phyloP scores from a whole-genome alignment of 441 rosid species.

The Erodium trifolium region DNA sequence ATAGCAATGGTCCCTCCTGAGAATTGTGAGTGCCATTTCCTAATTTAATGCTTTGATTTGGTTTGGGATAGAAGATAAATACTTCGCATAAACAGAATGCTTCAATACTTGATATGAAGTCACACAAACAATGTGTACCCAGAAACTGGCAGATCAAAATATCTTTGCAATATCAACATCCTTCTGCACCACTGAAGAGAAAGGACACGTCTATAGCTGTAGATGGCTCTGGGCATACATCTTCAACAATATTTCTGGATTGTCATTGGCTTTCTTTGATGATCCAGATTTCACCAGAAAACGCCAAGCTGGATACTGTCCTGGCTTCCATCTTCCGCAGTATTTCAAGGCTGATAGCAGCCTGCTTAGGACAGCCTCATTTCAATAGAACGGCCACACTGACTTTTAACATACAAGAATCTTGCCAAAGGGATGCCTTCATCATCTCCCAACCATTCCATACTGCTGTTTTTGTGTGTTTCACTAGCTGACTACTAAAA shows the following conservation, averaged over 20 bases:
- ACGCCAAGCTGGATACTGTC: neutral
- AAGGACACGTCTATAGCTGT: slow-evolving; percentile 41
- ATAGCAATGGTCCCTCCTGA: neutral
- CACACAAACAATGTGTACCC: neutral
- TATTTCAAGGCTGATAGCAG: neutral
- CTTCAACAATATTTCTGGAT: slow-evolving; percentile 38
- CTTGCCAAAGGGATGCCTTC: slow-evolving; percentile 35
- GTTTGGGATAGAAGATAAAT: slow-evolving; percentile 1
- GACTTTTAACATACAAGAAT: slow-evolving; percentile 52
- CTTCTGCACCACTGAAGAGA: slow-evolving; percentile 43
- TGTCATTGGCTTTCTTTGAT: slow-evolving; percentile 44
- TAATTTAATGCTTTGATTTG: neutral
- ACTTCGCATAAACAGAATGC: neutral
- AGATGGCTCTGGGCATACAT: slow-evolving; percentile 37
- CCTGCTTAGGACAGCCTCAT: neutral
- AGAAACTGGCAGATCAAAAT: no score
- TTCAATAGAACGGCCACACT: slow-evolving; percentile 29
- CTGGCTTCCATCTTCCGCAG: neutral
- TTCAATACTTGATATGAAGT: neutral
- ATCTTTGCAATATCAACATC: slow-evolving; percentile 19
- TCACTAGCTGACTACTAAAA: slow-evolving; percentile 3
- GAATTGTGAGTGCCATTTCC: neutral
- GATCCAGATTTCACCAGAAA: slow-evolving; percentile 50
- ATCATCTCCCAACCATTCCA: slow-evolving; percentile 56
- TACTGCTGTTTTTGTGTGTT: slow-evolving; percentile 40